Evolutionary conservation across 73 alveolate species (phyloP), one percentile per base, ranked within the genome.

Genomic region (Paramecium primaurelia): DNA sequence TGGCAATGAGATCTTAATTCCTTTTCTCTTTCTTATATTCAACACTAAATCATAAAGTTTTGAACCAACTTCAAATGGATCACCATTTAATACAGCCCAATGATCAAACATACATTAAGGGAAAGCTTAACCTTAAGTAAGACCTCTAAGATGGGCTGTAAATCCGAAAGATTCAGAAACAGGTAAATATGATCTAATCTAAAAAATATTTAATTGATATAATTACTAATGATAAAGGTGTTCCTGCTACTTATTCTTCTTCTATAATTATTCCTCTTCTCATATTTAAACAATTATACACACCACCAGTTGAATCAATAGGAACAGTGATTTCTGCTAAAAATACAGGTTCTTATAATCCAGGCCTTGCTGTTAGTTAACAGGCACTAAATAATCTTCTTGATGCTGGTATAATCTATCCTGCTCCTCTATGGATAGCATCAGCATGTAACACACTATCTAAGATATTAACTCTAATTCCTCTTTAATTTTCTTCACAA

Each of bases 91-190:
- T 59, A 51, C 86, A 88, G 94, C 99, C 99, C 99, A 98, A 95
- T 98, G 99, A 73, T 96, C 99, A 95, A 98, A 98, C 89, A 96
- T 98, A 90, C 99, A 98, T 94, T 98, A 99, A 6, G 99, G 99
- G 99, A 98, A 98, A 84, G 99, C 99, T 96, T 98, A 97, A 54
- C 99, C 99, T 75, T 99, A 95, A 59, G 99, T 98, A 64, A 94
- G 90, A 80, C 98, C 96, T 92, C 99, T 93, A 93, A 98, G 89
- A 87, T 98, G 98, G 25, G 98, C 99, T 71, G 99, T 97, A 97
- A 98, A 98, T 44, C 99, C 99, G 97, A 98, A 98, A 16, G 99
- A 97, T 95, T 98, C 99, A 86, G 99, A 94, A 94, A 98, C 99
- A 47, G 99, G 99, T 94, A 98, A 93, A 97, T 98, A 97, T 18